These are phyloP conservation scores for Saccharomycopsis sp. DNA, from an alignment of 805 yeast species.

Conservation along the genomic window DNA sequence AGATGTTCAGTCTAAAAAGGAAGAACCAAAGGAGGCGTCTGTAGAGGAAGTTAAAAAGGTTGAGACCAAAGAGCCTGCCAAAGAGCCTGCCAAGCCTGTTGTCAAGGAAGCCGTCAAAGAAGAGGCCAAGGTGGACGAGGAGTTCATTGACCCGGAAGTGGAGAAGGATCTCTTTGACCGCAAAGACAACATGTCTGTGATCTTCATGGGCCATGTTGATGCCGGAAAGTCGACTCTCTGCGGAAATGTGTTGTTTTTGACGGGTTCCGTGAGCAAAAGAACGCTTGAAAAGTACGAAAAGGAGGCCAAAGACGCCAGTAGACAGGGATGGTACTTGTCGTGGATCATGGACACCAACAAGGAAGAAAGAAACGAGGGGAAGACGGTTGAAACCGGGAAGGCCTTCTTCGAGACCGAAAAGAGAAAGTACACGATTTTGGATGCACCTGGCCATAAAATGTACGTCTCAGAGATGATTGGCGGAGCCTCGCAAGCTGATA, in stretches of 20 bases:
- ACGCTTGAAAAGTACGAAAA: constrained; percentile 96
- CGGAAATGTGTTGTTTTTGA: constrained; percentile 86
- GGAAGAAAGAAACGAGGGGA: constrained; percentile 98
- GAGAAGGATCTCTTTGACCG: constrained; percentile 94
- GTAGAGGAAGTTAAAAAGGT: constrained; percentile 20
- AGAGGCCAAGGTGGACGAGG: constrained; percentile 38
- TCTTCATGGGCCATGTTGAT: constrained; percentile 99
- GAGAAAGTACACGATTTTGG: constrained; percentile 95
- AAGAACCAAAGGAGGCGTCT: constrained; percentile 19
- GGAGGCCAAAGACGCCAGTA: constrained; percentile 98
- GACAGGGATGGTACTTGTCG: constrained; percentile 99
- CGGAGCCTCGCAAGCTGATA: constrained; percentile 99
- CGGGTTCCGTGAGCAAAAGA: constrained; percentile 98
- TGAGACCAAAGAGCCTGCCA: constrained; percentile 20
- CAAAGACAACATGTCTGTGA: constrained; percentile 92
- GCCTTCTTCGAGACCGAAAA: constrained; percentile 96
- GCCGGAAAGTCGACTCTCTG: constrained; percentile 99
- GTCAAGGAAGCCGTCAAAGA: constrained; percentile 19
- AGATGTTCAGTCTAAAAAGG: constrained; percentile 18
- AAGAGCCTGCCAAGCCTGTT: constrained; percentile 21
- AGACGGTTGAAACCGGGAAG: constrained; percentile 97
- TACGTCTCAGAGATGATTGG: constrained; percentile 99
- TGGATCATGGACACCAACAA: constrained; percentile 99
- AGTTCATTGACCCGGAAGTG: constrained; percentile 76
- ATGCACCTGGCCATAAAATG: constrained; percentile 99